Percentiles rank a stretch among this genome's conserved stretches.
Conservation (phyloP, 306 rosid species). For the Notholithocarpus densiflorus region DNA sequence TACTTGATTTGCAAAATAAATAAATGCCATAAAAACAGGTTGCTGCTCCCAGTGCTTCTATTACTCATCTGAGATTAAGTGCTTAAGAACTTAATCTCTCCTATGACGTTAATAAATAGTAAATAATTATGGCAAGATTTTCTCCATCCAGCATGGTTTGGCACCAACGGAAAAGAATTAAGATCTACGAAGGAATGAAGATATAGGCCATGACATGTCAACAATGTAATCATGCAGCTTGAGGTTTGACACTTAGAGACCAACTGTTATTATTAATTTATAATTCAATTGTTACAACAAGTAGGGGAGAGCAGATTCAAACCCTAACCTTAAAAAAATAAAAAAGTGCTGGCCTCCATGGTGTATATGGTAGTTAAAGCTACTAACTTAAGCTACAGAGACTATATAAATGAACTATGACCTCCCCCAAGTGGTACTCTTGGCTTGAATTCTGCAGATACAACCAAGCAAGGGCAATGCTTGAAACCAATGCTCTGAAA, state of each 20-base stretch:
- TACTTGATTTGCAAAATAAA: not conserved
- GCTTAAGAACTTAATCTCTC: not conserved
- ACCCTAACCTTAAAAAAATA: not conserved
- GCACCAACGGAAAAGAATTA: not conserved
- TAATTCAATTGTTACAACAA: too few relatives aligned
- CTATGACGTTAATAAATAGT: not conserved
- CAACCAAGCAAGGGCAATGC: constrained; percentile 60
- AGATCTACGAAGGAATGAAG: not conserved
- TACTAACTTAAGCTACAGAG: not conserved
- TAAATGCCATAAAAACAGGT: not conserved
- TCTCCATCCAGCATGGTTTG: not conserved
- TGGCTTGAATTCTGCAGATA: constrained; percentile 65
- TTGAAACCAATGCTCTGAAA: constrained; percentile 68
- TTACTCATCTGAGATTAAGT: not conserved
- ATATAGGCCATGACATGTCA: not conserved
- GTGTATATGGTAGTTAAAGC: not conserved
- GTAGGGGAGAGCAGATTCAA: not conserved
- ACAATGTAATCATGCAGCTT: not conserved
- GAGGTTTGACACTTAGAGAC: not conserved
- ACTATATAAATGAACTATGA: constrained; percentile 58
- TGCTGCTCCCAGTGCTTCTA: not conserved
- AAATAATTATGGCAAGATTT: not conserved
- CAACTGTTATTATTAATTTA: not conserved
- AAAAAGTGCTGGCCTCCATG: not conserved
- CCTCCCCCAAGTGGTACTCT: constrained; percentile 89